A percentile compares a stretch with the other conserved stretches of the same genome.
These are phyloP conservation scores for Pleurotus platypus DNA, from an alignment of 768 basidiomycete genomes.

Conservation along the genomic window DNA sequence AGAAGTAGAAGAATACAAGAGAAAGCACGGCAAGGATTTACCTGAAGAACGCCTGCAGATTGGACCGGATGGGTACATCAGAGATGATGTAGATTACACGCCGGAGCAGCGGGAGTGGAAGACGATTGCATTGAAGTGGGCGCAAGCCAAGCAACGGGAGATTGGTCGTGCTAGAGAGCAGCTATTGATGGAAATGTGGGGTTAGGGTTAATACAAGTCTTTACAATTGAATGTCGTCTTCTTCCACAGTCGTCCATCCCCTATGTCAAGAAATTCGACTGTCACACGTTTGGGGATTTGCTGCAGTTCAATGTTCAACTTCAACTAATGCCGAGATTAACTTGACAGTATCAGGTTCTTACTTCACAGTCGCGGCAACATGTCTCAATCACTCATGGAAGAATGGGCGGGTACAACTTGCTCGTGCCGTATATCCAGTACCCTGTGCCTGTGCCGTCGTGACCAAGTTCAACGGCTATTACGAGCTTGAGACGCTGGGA, in stretches of 20 bases:
- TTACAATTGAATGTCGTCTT: too few relatives aligned
- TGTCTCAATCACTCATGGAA: slow-evolving; percentile 25
- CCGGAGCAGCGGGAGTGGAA: background rate
- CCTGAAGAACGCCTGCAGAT: background rate
- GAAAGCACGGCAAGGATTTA: background rate
- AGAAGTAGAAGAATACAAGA: background rate
- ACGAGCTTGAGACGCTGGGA: slow-evolving; percentile 20
- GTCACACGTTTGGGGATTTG: slow-evolving; percentile 12
- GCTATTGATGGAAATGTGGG: background rate
- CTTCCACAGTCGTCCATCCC: too few relatives aligned
- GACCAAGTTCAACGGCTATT: slow-evolving; percentile 52
- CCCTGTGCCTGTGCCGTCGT: slow-evolving; percentile 37
- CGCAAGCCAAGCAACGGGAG: background rate
- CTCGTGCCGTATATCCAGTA: slow-evolving; percentile 18
- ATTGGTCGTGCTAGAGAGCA: slow-evolving; percentile 6
- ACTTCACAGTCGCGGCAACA: too few relatives aligned
- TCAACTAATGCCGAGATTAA: background rate
- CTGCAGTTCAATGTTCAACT: background rate
- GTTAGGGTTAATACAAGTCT: too few relatives aligned
- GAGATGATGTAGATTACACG: background rate
- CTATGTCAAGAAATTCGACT: slow-evolving; percentile 12
- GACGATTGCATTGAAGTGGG: background rate
- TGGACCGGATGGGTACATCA: background rate
- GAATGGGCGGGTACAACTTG: slow-evolving; percentile 31
- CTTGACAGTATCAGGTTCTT: too few relatives aligned